Conservation (phyloP, 108 stramenopile species). For the Cyclotella distinguenda region DNA sequence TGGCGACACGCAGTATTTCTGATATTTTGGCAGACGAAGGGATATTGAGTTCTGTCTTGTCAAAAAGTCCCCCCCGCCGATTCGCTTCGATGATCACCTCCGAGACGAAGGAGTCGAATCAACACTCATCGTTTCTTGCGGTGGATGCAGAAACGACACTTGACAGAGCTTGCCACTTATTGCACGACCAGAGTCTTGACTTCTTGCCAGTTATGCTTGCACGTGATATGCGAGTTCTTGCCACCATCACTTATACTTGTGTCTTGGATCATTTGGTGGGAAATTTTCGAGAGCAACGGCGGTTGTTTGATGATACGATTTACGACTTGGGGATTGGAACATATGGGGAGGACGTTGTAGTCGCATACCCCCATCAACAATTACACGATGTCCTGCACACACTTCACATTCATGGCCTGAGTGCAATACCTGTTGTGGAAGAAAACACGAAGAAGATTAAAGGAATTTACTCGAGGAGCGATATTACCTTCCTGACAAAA, state of each 20-base stretch:
- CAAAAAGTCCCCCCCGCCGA: conserved; percentile 33
- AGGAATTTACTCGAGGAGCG: conserved; percentile 81
- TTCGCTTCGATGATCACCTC: conserved; percentile 7
- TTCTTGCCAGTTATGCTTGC: conserved; percentile 88
- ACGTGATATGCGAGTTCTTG: conserved; percentile 83
- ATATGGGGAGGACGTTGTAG: conserved; percentile 82
- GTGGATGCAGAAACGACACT: conserved; percentile 78
- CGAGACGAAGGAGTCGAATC: conserved; percentile 23
- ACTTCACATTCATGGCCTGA: conserved; percentile 68
- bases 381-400: conserved; percentile 80
- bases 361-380: conserved; percentile 68
- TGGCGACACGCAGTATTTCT: conserved; percentile 80
- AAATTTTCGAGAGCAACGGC: conserved; percentile 92
- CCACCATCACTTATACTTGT: conserved; percentile 84
- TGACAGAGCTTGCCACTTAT: conserved; percentile 70
- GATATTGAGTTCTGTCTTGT: conserved; percentile 41
- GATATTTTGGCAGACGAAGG: conserved; percentile 69
- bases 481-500: conserved; percentile 90
- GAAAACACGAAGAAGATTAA: conserved; percentile 54
- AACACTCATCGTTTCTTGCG: conserved; percentile 48
- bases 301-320: conserved; percentile 93
- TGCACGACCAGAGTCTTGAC: conserved; percentile 59
- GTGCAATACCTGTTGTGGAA: conserved; percentile 87
- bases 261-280: conserved; percentile 91
- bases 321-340: conserved; percentile 91